Evolutionary conservation across 1,139 yeast species (phyloP).

Genomic region (Geotrichum carabidarum): DNA sequence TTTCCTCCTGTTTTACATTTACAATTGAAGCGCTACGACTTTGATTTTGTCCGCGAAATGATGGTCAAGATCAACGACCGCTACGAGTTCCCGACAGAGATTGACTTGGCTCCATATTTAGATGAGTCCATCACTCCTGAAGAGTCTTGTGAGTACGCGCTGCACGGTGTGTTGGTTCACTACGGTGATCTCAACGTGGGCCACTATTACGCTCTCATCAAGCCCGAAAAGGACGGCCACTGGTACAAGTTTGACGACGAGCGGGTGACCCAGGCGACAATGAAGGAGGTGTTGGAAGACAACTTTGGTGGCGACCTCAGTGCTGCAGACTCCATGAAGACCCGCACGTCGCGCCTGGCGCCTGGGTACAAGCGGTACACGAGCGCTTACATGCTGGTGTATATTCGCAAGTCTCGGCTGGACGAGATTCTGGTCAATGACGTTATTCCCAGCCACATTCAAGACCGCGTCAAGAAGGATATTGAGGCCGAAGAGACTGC

Average conservation of each 20-base stretch:
- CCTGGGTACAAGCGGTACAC: slow-evolving; percentile 61
- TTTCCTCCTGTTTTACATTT: slow-evolving; percentile 92
- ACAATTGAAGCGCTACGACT: slow-evolving; percentile 90
- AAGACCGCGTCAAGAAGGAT: slow-evolving; percentile 60
- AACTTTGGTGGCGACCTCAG: slow-evolving; percentile 74
- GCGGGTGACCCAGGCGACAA: slow-evolving; percentile 80
- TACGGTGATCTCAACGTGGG: slow-evolving; percentile 95
- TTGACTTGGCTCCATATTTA: slow-evolving; percentile 75
- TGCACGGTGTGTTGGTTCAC: slow-evolving; percentile 93
- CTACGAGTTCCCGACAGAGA: slow-evolving; percentile 79
- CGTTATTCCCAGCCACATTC: slow-evolving; percentile 66
- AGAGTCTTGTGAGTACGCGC: slow-evolving; percentile 71
- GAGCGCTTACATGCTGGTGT: slow-evolving; percentile 95
- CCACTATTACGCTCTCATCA: slow-evolving; percentile 90
- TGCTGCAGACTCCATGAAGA: slow-evolving; percentile 5
- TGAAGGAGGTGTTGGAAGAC: slow-evolving; percentile 80
- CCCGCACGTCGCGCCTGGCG: slow-evolving; percentile 16
- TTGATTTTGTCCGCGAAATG: slow-evolving; percentile 84
- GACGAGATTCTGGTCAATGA: slow-evolving; percentile 54
- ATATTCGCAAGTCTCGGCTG: slow-evolving; percentile 62
- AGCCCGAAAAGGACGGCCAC: slow-evolving; percentile 61
- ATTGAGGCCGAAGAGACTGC: slow-evolving; percentile 49
- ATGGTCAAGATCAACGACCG: slow-evolving; percentile 89
- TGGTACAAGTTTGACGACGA: slow-evolving; percentile 97
- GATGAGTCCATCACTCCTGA: slow-evolving; percentile 47